Evolutionary conservation across 106 monocot genomes (phyloP), one percentile per base, ranked within the genome.

Genomic region (Dendrobium catenatum): DNA sequence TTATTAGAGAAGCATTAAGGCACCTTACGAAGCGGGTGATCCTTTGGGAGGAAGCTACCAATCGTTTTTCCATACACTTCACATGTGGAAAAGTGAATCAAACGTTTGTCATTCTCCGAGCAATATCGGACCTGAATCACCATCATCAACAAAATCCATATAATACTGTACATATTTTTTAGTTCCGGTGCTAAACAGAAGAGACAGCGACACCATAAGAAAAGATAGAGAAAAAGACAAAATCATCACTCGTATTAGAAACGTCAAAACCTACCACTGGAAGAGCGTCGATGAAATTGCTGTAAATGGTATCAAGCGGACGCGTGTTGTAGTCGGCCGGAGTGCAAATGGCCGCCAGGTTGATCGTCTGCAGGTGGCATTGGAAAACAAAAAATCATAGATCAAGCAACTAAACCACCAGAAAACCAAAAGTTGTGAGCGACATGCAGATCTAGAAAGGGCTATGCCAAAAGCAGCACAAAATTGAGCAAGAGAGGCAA

Each of bases 271-370:
- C 54, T 79, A 92, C 92, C 81, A 92, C 92, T 9, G 92, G 92
- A 31, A 92, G 92, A 3, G 92, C 92, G 55, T 92, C 92, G 40
- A 89, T 89, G 87, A 92, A 92, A 79, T 92, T 92, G 82, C 92
- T 92, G 82, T 89, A 92, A 11, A 92, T 92, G 72, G 92, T 92
- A 54, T 92, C 92, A 19, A 92, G 89, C 0, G 92, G 92, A 31
- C 92, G 85, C 6, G 92, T 92, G 79, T 92, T 92, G 84, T 92
- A 92, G 67, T 92, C 92, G 9, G 92, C 92, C 29, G 92, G 92
- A 29, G 92, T 92, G 76, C 92, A 92, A 73, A 92, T 92, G 44
- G 92, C 92, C 7, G 92, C 92, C 76, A 92, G 82, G 67, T 92
- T 92, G 76, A 92, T 89, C 3, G 84, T 88, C 92, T 92, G 84